Conservation (phyloP, 768 basidiomycete genomes). For the Solioccasus polychromus region DNA sequence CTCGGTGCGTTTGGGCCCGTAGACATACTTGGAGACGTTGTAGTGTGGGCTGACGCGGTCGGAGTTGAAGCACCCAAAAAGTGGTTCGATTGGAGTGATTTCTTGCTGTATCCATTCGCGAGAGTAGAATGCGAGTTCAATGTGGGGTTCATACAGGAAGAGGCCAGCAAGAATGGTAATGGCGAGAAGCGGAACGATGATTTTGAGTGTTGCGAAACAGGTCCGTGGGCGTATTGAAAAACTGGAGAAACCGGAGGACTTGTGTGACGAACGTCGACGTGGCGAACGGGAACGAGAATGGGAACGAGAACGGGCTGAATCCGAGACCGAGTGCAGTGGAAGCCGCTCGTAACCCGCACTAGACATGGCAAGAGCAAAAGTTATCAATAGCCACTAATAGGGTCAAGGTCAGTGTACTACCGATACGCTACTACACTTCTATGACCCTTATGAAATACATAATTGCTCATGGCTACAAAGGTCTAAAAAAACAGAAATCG, state of each 20-base stretch:
- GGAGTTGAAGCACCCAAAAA: slow-evolving; percentile 74
- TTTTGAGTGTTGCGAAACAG: slow-evolving; percentile 41
- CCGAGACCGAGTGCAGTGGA: slow-evolving; percentile 45
- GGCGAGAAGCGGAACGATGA: slow-evolving; percentile 36
- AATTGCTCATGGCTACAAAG: slow-evolving; percentile 9
- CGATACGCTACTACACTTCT: too few relatives aligned
- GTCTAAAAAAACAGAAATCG: too few relatives aligned
- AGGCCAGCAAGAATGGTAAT: slow-evolving; percentile 46
- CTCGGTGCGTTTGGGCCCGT: slow-evolving; percentile 62
- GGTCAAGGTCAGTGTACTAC: too few relatives aligned
- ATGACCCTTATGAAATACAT: slow-evolving; percentile 5
- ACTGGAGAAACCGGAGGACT: slow-evolving; percentile 20
- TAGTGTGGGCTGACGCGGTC: slow-evolving; percentile 60
- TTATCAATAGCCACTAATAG: too few relatives aligned
- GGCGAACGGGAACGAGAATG: slow-evolving; percentile 29
- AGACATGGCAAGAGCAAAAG: slow-evolving; percentile 29
- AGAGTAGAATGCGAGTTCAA: slow-evolving; percentile 80
- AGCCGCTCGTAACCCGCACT: slow-evolving; percentile 46
- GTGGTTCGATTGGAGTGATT: slow-evolving; percentile 59
- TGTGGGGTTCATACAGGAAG: slow-evolving; percentile 74
- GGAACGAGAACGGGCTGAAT: slow-evolving; percentile 23
- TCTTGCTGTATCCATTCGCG: slow-evolving; percentile 73
- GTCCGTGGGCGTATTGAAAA: slow-evolving; percentile 35
- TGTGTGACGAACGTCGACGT: slow-evolving; percentile 24
- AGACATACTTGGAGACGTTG: slow-evolving; percentile 61